A percentile compares a stretch with the other conserved stretches of the same genome.
Evolutionary conservation across 2,329 filamentous ascomycete species (phyloP).

Genomic region (Xylaria sp.): DNA sequence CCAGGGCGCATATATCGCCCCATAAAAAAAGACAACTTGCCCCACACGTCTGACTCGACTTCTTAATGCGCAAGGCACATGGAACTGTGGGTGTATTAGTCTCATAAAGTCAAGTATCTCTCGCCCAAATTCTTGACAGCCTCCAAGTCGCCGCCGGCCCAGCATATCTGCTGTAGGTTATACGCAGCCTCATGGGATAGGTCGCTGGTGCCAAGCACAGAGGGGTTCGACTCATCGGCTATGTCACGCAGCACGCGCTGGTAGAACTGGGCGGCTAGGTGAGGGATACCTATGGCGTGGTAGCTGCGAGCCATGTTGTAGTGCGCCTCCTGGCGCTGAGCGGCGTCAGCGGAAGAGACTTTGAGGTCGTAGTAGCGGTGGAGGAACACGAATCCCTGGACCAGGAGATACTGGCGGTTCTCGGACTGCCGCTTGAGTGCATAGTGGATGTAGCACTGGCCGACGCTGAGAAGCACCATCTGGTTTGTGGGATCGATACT

Average conservation of each 20-base stretch:
- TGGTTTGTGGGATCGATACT: conserved; percentile 78
- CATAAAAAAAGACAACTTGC: too few relatives aligned
- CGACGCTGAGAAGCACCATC: conserved; percentile 80
- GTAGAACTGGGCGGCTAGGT: conserved; percentile 77
- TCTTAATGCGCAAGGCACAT: not conserved
- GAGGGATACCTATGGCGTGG: conserved; percentile 74
- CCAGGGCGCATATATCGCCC: too few relatives aligned
- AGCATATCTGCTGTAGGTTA: conserved; percentile 41
- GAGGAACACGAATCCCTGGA: conserved; percentile 84
- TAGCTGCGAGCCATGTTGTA: conserved; percentile 81
- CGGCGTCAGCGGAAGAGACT: conserved; percentile 42
- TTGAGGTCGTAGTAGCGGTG: conserved; percentile 73
- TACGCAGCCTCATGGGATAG: conserved; percentile 40
- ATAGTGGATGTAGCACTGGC: conserved; percentile 85
- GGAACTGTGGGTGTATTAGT: not conserved
- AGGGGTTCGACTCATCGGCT: conserved; percentile 23
- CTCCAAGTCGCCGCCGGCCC: conserved; percentile 37
- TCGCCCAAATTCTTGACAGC: conserved; percentile 33
- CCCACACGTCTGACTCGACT: not conserved
- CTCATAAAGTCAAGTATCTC: conserved; percentile 35
- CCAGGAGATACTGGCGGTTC: conserved; percentile 85
- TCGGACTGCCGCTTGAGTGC: conserved; percentile 87
- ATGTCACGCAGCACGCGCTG: conserved; percentile 51
- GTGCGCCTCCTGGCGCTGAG: conserved; percentile 73
- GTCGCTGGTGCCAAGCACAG: conserved; percentile 34